Evolutionary conservation across 208 protist genomes (phyloP).

Genomic region (Baffinella frigidus): DNA sequence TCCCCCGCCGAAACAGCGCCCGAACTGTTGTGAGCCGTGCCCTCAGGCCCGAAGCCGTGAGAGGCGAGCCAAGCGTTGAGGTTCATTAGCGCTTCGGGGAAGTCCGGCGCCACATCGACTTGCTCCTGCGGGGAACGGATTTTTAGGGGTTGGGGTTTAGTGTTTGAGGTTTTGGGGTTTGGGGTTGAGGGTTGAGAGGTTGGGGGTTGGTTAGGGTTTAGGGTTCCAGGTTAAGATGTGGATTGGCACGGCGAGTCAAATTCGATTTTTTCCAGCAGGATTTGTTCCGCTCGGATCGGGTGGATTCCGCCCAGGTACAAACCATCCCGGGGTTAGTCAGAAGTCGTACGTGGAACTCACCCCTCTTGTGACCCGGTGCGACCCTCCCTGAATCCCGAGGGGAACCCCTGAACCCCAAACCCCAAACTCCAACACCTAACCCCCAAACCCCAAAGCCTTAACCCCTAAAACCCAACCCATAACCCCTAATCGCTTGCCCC

Average conservation of each 20-base stretch:
- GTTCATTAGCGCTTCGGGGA: not conserved
- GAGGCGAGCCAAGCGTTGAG: not conserved
- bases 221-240: not conserved
- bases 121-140: not conserved
- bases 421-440: not conserved
- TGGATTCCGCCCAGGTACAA: too few species aligned
- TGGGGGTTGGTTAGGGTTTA: not conserved
- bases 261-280: too few species aligned
- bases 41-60: not conserved
- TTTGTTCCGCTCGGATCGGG: too few species aligned
- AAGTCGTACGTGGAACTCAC: too few species aligned
- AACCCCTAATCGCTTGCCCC: not conserved
- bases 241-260: not conserved
- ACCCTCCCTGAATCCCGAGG: too few species aligned
- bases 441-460: not conserved
- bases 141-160: too few species aligned
- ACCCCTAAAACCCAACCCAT: not conserved
- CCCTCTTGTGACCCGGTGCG: too few species aligned
- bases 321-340: too few species aligned
- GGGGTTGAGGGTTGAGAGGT: not conserved
- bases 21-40: too few species aligned
- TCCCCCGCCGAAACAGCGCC: too few species aligned
- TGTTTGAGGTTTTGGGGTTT: not conserved
- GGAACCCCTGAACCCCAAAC: too few species aligned
- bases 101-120: not conserved